Percentiles rank a stretch among this genome's conserved stretches.
phyloP scores from a whole-genome alignment of 768 basidiomycete species.

The Chiua virens region DNA sequence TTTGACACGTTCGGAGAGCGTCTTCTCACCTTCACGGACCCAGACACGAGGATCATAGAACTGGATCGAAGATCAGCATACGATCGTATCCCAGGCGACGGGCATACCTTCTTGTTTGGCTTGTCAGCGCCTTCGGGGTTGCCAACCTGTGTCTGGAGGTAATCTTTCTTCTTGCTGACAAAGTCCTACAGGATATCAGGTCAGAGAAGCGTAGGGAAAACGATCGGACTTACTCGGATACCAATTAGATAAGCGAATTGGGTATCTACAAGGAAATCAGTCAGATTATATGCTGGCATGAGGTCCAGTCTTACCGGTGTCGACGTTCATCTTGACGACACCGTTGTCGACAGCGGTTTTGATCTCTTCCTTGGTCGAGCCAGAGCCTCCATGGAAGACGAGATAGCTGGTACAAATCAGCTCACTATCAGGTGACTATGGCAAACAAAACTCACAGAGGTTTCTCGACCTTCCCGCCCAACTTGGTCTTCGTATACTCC shows the following conservation, averaged over 20 bases:
- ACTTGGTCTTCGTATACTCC: slow-evolving; percentile 63
- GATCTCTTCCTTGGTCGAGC: slow-evolving; percentile 96
- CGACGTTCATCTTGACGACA: slow-evolving; percentile 99
- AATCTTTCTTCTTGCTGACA: slow-evolving; percentile 79
- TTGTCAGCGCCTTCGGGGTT: slow-evolving; percentile 97
- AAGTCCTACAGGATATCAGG: slow-evolving; percentile 61
- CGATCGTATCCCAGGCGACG: background rate
- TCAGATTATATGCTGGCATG: slow-evolving; percentile 1
- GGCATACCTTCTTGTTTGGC: slow-evolving; percentile 94
- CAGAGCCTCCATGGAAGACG: slow-evolving; percentile 99
- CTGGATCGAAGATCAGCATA: slow-evolving; percentile 34
- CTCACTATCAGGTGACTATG: background rate
- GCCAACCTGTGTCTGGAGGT: slow-evolving; percentile 88
- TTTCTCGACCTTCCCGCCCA: slow-evolving; percentile 60
- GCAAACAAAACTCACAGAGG: slow-evolving; percentile 63
- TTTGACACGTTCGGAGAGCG: slow-evolving; percentile 81
- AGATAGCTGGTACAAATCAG: slow-evolving; percentile 63
- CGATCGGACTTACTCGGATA: slow-evolving; percentile 56
- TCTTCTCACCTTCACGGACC: slow-evolving; percentile 99
- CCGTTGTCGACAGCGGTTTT: slow-evolving; percentile 85
- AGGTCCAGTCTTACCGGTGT: slow-evolving; percentile 56
- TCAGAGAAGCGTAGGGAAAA: background rate
- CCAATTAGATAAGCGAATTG: slow-evolving; percentile 90
- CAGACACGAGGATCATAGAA: slow-evolving; percentile 96
- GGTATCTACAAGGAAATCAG: slow-evolving; percentile 49